phyloP scores from a whole-genome alignment of 2,329 filamentous ascomycete genomes.

The Lasiodiplodia citricola region DNA sequence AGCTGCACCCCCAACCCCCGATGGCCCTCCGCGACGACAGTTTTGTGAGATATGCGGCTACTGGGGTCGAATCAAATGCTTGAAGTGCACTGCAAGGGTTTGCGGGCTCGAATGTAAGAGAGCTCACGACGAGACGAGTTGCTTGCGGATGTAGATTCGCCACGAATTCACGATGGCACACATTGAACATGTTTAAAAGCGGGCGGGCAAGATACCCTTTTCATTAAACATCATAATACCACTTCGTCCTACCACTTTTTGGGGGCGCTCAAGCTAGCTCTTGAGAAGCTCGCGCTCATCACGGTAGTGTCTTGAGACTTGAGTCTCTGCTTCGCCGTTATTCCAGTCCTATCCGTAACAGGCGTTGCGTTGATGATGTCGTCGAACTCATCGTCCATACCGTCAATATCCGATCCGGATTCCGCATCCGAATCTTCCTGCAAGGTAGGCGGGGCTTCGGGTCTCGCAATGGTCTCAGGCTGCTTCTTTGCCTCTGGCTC shows the following conservation, averaged over 20 bases:
- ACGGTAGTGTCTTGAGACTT: conserved; percentile 37
- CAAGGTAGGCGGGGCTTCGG: conserved; percentile 46
- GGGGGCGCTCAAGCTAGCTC: conserved; percentile 9
- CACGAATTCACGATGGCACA: not conserved
- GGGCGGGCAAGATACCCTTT: conserved; percentile 14
- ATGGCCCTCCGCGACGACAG: conserved; percentile 58
- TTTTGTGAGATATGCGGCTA: conserved; percentile 85
- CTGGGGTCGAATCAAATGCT: conserved; percentile 77
- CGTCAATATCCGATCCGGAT: conserved; percentile 70
- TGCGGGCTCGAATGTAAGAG: conserved; percentile 78
- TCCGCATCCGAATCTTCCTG: conserved; percentile 68
- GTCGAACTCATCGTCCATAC: conserved; percentile 82
- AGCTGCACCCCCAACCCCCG: conserved; percentile 45
- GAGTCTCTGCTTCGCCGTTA: conserved; percentile 65
- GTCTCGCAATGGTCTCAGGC: conserved; percentile 66
- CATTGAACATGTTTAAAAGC: not conserved
- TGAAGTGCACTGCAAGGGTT: conserved; percentile 78
- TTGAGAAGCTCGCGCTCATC: conserved; percentile 38
- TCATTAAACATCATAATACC: not conserved
- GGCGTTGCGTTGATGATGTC: conserved; percentile 91
- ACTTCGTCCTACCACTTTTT: conserved; percentile 24
- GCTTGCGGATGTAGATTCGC: conserved; percentile 31
- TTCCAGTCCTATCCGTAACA: conserved; percentile 83
- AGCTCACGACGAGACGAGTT: conserved; percentile 72
- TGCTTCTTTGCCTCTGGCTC: conserved; percentile 55